phyloP scores from a whole-genome alignment of 2,329 filamentous ascomycete genomes.

The Paraconiothyrium brasiliense region DNA sequence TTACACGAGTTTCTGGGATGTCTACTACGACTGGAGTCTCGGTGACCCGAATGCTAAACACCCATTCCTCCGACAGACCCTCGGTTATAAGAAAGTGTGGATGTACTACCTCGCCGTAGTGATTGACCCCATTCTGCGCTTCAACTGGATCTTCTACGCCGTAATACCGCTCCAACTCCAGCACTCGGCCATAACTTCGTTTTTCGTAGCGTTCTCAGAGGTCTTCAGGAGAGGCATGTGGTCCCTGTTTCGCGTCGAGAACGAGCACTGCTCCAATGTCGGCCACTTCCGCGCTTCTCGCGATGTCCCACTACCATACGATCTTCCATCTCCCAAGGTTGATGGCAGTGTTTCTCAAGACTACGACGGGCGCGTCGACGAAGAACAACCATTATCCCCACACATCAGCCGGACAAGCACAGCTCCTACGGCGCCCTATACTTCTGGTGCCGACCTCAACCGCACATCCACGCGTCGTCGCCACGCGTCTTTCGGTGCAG shows the following conservation, averaged over 20 bases:
- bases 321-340: constrained; percentile 42
- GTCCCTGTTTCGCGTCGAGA: constrained; percentile 93
- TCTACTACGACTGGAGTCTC: constrained; percentile 97
- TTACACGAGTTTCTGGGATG: constrained; percentile 90
- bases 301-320: constrained; percentile 87
- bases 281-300: constrained; percentile 87
- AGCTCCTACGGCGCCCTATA: constrained; percentile 16
- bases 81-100: constrained; percentile 81
- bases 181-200: constrained; percentile 84
- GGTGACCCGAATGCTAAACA: constrained; percentile 77
- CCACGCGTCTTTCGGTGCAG: constrained; percentile 23
- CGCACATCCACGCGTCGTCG: constrained; percentile 27
- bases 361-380: constrained; percentile 27
- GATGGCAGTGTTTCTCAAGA: constrained; percentile 16
- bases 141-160: constrained; percentile 93
- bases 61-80: constrained; percentile 71
- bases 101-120: constrained; percentile 88
- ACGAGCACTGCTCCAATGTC: constrained; percentile 89
- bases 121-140: constrained; percentile 84
- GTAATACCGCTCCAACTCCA: constrained; percentile 82
- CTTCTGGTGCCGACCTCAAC: constrained; percentile 30
- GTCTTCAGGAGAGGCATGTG: constrained; percentile 87
- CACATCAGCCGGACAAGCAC: constrained; percentile 27
- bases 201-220: constrained; percentile 80
- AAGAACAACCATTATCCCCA: constrained; percentile 40